Percentiles rank a stretch among this genome's conserved stretches.
These are phyloP conservation scores for Dispira simplex DNA, from an alignment of 192 early-diverging fungal genomes.

Conservation along the genomic window DNA sequence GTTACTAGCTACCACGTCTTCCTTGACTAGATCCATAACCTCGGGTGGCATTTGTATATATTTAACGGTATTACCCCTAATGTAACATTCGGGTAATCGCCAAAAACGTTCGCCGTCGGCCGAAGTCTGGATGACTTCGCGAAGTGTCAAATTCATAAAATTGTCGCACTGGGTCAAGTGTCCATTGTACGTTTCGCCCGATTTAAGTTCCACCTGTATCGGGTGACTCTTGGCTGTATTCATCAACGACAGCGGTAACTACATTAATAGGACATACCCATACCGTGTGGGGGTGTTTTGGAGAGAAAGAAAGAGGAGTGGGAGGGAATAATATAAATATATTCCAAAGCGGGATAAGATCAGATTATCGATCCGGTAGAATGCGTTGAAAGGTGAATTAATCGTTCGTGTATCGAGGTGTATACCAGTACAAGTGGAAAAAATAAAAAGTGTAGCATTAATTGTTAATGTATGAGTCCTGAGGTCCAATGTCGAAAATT, in stretches of 20 bases:
- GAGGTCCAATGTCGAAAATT: no score
- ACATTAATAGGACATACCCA: slow-evolving; percentile 10
- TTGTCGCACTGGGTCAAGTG: slow-evolving; percentile 93
- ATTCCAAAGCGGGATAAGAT: background rate
- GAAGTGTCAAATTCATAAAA: slow-evolving; percentile 94
- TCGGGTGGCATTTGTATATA: slow-evolving; percentile 79
- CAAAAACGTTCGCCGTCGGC: slow-evolving; percentile 89
- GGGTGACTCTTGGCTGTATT: slow-evolving; percentile 78
- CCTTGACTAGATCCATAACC: slow-evolving; percentile 78
- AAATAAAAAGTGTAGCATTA: background rate
- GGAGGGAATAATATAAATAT: background rate
- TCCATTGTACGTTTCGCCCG: slow-evolving; percentile 96
- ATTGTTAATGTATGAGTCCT: background rate
- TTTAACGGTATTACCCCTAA: slow-evolving; percentile 83
- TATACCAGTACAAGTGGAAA: background rate
- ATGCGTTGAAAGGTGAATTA: slow-evolving; percentile 1
- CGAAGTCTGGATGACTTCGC: slow-evolving; percentile 87
- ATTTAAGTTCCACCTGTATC: slow-evolving; percentile 93
- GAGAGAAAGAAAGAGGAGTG: background rate
- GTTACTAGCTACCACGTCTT: slow-evolving; percentile 49
- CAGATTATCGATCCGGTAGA: background rate
- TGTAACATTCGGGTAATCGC: slow-evolving; percentile 82
- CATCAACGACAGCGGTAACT: slow-evolving; percentile 86
- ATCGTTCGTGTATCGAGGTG: slow-evolving; percentile 11
- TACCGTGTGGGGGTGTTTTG: background rate